Evolutionary conservation across 2,329 filamentous ascomycete genomes (phyloP), one percentile per base, ranked within the genome.

Genomic region (Sporothrix inflata): DNA sequence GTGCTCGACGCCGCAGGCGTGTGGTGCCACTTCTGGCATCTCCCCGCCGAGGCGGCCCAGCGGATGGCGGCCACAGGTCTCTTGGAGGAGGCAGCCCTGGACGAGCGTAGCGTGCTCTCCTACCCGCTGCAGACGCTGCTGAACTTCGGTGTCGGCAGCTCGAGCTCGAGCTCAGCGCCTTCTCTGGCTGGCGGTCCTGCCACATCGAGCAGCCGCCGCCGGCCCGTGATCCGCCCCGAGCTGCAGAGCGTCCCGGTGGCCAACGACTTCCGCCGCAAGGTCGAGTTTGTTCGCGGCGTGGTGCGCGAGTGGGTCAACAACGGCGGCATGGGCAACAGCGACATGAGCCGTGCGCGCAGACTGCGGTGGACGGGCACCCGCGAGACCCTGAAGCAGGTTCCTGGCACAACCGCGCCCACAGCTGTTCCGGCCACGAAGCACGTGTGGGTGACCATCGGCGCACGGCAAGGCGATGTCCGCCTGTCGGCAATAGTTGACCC

Each of bases 1-100:
- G 91, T 95, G 14, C 83, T 96, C 34, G 92, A 93, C 72, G 83
- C 90, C 0, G 88, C 91, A 40, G 92, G 91, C n/a, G 89, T 87
- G 1, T 91, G 90, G 85, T 91, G 92, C 76, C 91, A 93, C 78
- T 93, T 94, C 78, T 92, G 92, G 83, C 91, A 93, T 77, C 87
- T 94, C 24, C 89, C 91, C 0, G 83, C 89, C n/a, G 88, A 91
- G 73, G 92, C 92, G 0, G 89, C 91, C 2, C 84, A 88, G 75
- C 86, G 89, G 51, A 86, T 95, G 12, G 85, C 88, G 3, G 81
- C 85, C 40, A 89, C 88, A 1, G 90, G 91, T 71, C 87, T 89
- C n/a, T 88, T 94, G 68, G 88, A 89, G 65, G 87, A 92, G 75
- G 86, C 90, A n/a, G 90, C 90, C 4, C 86, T 92, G 21, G 90